Base-by-base conservation (phyloP, 2,329 filamentous ascomycete species). In the Capronia epimyces region DNA sequence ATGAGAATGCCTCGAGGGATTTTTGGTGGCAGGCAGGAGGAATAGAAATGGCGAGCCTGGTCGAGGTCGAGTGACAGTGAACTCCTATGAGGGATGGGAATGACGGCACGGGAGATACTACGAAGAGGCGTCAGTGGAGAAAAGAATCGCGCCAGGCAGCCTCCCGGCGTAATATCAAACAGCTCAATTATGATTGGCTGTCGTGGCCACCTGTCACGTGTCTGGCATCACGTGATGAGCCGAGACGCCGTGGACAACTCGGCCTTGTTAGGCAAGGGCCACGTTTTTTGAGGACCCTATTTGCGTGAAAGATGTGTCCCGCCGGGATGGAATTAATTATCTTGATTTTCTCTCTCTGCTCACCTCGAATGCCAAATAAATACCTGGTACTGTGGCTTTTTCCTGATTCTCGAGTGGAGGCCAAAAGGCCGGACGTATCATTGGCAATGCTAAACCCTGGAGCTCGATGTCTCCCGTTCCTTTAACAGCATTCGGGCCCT, bases 161-260 rank as follows among this genome's bases (percentile, higher is more conserved):
- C 34, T 22, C 18, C 29, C 32, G n/a, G 44, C 47, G 48, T 55
- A 55, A 55, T 50, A 41, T 43, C 24, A 49, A 57, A 56, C 50
- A 50, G 31, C 39, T 45, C 46, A 20, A 22, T 43, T 22, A 21
- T 57, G 42, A 55, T 55, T 57, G 49, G 55, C 20, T 9, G 21
- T n/a, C 16, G 5, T 21, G 1, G 2, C 4, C 13, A 1, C 3
- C 15, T 8, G 20, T 52, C 46, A 51, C 47, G 46, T 41, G 45
- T 3, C 13, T 29, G 16, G 16, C 4, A 8, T 43, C 41, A 43
- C 41, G 41, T 43, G 41, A 8, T 7, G 4, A 3, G 36, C 36
- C 5, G 32, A 15, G 13, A 36, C 13, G 5, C 10, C 24, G 24
- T 12, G 13, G 29, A 32, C n/a, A 12, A 32, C n/a, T 9, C 29